Evolutionary conservation across 768 basidiomycete species (phyloP).

Genomic region (Boletus pseudo-olivaceus): DNA sequence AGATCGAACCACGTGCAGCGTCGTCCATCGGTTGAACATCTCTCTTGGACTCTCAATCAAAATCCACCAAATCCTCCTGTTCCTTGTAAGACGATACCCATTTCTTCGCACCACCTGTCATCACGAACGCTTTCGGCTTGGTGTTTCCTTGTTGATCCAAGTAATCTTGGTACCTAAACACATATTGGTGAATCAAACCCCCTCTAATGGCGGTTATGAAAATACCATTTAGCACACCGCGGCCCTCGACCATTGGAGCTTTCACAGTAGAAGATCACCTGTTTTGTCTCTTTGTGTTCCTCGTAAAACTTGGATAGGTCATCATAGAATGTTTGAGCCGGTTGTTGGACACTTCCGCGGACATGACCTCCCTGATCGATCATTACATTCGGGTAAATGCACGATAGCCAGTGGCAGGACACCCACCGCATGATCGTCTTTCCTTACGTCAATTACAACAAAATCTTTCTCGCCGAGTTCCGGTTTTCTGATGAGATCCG

Average conservation of each 20-base stretch:
- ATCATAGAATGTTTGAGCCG: constrained; percentile 50
- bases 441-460: constrained; percentile 49
- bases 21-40: too few relatives aligned
- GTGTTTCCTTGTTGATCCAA: constrained; percentile 32
- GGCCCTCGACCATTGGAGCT: constrained; percentile 52
- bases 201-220: background rate
- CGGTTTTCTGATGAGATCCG: constrained; percentile 23
- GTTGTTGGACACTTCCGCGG: constrained; percentile 45
- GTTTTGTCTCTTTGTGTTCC: constrained; percentile 35
- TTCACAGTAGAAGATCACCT: constrained; percentile 54
- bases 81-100: constrained; percentile 35
- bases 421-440: constrained; percentile 44
- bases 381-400: background rate
- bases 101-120: constrained; percentile 42
- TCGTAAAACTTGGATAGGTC: constrained; percentile 41
- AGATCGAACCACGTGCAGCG: background rate
- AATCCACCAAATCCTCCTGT: constrained; percentile 23
- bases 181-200: background rate
- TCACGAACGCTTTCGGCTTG: constrained; percentile 38
- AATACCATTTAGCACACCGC: constrained; percentile 54
- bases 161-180: constrained; percentile 48
- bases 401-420: background rate
- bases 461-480: constrained; percentile 22
- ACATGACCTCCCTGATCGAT: constrained; percentile 49
- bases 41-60: constrained; percentile 9